Evolutionary conservation across 2,329 filamentous ascomycete genomes (phyloP), one percentile per base, ranked within the genome.

Genomic region (Blastomyces silverae): DNA sequence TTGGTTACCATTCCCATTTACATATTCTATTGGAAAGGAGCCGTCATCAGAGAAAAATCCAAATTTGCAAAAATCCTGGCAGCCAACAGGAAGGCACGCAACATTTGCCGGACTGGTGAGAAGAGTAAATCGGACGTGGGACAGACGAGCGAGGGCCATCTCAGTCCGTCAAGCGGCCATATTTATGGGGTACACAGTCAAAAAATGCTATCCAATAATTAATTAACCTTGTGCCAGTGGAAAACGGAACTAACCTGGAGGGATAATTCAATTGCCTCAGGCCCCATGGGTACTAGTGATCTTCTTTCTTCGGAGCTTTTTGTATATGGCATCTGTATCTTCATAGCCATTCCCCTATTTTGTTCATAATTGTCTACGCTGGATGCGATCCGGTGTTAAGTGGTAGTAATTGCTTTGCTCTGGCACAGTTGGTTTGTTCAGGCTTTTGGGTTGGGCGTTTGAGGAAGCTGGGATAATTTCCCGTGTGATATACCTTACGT

Each of bases 11-110:
- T 82, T 13, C 84, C 85, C 0, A 85, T 89, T 11, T 89, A 88
- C 66, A 74, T 85, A 34, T 86, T 89, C 67, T 89, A 89, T 76
- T 86, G 80, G 78, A 83, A 83, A 64, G 87, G 87, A 0, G 84
- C 84, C 0, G 66, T 68, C 0, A 81, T 89, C 39, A 82, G 87
- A 6, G 79, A 82, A 44, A 76, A 79, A 13, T 89, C 86, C 2
- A 82, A 83, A 0, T 89, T 89, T 69, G 87, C 87, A 0, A 84
- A 88, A 75, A 81, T 80, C 13, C 75, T 90, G 7, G 84, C 84
- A 20, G 75, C 75, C 1, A 81, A 75, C 31, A 69, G 74, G 53
- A 71, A 74, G 64, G 71, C 71, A n/a, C 69, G 63, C 34, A 66
- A 66, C 25, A 65, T 52, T 31, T 25, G 46, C 22, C 63, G n/a